Evolutionary conservation across 1,139 yeast species (phyloP), one percentile per base, ranked within the genome.

Genomic region (Meyerozyma smithsonii): DNA sequence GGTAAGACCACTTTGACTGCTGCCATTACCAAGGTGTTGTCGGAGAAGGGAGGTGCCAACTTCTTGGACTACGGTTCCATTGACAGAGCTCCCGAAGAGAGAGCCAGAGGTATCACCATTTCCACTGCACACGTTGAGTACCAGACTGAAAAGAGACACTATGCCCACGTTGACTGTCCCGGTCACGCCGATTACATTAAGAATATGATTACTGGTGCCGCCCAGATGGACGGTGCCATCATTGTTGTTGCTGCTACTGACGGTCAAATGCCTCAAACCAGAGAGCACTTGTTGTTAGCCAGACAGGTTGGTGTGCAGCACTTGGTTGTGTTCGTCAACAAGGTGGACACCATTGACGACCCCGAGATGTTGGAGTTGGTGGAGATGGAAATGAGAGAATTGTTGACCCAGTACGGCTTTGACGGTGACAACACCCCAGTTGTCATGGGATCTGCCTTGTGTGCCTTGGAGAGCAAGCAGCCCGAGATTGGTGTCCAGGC

Each of bases 371-470:
- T 92, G 69, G 99, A 94, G 75, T 84, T 94, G 58, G 99, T 94
- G 55, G 98, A 92, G 75, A 92, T 92, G 99, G 99, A 92, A 79
- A 94, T 92, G 97, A 87, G 99, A 75, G 98, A 92, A 65, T 77
- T 92, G 54, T 77, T 92, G 64, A 62, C 81, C 54, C 77, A 86
- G 51, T 92, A 90, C 67, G 97, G 97, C 46, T 92, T 89, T 57
- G 97, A 94, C 61, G 98, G 98, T 72, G 99, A 92, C 61, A 84
- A 90, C 71, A 84, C 96, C 48, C 98, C 99, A 46, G 97, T 92
- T 49, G 73, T 94, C 54, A 90, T 92, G 97, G 99, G 99, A 55
- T 90, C 97, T 59, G 99, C 98, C 55, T 76, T 92, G 58, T 87
- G 96, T 70, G 97, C 98, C 53, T 78, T 92, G 56, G 96, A 92